Base-by-base conservation (phyloP, 768 basidiomycete genomes). In the Psilocybe cyanescens region DNA sequence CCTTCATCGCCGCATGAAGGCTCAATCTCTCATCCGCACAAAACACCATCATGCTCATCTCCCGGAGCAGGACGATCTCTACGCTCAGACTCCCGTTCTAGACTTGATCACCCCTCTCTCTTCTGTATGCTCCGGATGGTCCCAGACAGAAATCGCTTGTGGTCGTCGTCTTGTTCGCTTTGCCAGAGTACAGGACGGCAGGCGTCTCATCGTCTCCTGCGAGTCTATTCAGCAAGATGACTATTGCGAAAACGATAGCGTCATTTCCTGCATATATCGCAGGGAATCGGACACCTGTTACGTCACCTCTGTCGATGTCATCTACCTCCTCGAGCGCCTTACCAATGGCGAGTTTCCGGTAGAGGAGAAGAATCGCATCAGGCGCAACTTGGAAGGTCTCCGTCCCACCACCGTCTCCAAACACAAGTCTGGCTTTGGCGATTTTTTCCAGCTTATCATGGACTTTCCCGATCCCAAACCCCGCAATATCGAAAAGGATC, bases 361-460 rank as follows among this genome's bases (percentile, higher is more conserved):
- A 51, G 95, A 97, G 75, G 97, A 98, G 81, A 98, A 97, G 83
- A 98, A 98, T 70, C 83, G 97, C 55, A 97, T 98, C 68, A 82
- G 97, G 63, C 84, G 96, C 59, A 99, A 99, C 74, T 79, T 99
- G 31, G 96, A 99, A 74, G 94, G 92, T 28, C 90, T 97, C 70
- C 83, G 89, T 55, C 97, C 97, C 1, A 90, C 86, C 57, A 97
- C 96, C 0, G 88, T 98, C 3, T 91, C 91, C 30, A 99, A 97
- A 78, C 85, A 86, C 71, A 91, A 92, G 66, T 78, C 83, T 0
- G 90, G 88, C 9, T 89, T 85, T 59, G 92, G 92, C 67, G 80
- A 84, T n/a, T 94, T 98, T 74, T 99, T 98, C 83, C 88, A 92
- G 77, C 83, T 88, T 66, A 95, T 99, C 78, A 98, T 99, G 97